Percentiles rank a stretch among this genome's conserved stretches.
Conservation (phyloP, 2,329 filamentous ascomycete genomes). For the Phaeoacremonium minimum region DNA sequence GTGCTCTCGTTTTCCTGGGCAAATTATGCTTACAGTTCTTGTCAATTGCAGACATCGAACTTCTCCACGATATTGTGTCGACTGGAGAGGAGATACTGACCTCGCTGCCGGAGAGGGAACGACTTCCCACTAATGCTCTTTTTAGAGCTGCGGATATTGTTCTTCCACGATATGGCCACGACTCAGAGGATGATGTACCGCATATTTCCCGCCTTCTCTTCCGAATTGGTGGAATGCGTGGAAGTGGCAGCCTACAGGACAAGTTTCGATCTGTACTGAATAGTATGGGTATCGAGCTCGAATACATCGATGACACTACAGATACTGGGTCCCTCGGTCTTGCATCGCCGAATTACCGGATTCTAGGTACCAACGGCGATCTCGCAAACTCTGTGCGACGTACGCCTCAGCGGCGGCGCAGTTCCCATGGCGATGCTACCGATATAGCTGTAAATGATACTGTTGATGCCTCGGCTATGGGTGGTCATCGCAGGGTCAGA, state of each 20-base stretch:
- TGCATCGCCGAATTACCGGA: neutral
- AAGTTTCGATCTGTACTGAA: constrained; percentile 67
- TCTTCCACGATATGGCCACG: constrained; percentile 64
- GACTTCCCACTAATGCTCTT: constrained; percentile 69
- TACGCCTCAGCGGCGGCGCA: constrained; percentile 14
- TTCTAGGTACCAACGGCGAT: neutral
- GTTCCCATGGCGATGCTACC: constrained; percentile 15
- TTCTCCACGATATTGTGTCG: constrained; percentile 72
- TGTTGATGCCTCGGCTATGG: no score
- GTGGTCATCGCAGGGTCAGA: no score
- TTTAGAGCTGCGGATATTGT: constrained; percentile 78
- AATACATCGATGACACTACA: constrained; percentile 39
- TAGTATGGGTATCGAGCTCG: constrained; percentile 68
- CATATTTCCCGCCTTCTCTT: constrained; percentile 76
- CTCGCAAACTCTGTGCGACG: neutral
- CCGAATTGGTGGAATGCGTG: constrained; percentile 65
- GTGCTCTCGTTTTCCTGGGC: no score
- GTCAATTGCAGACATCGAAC: constrained; percentile 61
- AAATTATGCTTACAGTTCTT: constrained; percentile 19
- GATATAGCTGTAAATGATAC: no score
- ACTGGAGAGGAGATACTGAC: constrained; percentile 63
- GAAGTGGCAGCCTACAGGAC: constrained; percentile 54
- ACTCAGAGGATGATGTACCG: constrained; percentile 67
- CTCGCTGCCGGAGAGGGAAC: constrained; percentile 52
- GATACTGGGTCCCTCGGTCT: constrained; percentile 3